phyloP scores from a whole-genome alignment of 805 yeast genomes.

The Candida sonorensis region DNA sequence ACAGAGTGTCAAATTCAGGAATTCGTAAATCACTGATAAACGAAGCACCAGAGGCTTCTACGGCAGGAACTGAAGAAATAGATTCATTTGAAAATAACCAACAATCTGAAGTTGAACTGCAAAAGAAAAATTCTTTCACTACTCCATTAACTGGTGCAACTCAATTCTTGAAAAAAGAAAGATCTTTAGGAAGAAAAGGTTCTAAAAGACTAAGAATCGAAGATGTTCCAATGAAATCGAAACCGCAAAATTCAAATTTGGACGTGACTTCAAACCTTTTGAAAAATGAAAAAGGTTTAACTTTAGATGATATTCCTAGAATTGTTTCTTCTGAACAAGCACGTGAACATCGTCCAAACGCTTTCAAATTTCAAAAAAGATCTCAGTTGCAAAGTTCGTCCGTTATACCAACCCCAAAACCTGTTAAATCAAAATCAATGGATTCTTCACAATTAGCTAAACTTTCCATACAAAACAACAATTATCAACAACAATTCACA shows the following conservation, averaged over 20 bases:
- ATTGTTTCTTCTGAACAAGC: slow-evolving; percentile 98
- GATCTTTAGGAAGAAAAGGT: slow-evolving; percentile 21
- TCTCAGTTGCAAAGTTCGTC: slow-evolving; percentile 25
- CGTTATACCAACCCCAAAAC: slow-evolving; percentile 30
- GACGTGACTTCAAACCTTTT: slow-evolving; percentile 65
- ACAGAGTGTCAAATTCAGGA: slow-evolving; percentile 46
- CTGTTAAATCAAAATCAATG: slow-evolving; percentile 16
- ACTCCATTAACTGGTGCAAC: slow-evolving; percentile 11
- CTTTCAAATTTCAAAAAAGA: slow-evolving; percentile 70
- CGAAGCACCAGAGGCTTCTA: slow-evolving; percentile 50
- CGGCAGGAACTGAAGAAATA: slow-evolving; percentile 26
- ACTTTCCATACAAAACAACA: no score
- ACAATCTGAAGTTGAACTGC: no score
- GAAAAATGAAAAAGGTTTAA: slow-evolving; percentile 75
- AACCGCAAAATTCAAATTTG: slow-evolving; percentile 27
- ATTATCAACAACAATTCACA: no score
- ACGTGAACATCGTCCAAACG: slow-evolving; percentile 85
- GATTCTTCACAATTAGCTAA: slow-evolving; percentile 7
- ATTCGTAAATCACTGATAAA: slow-evolving; percentile 62
- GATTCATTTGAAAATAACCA: background rate
- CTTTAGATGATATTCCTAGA: slow-evolving; percentile 93
- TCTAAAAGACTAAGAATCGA: slow-evolving; percentile 24
- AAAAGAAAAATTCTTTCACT: no score
- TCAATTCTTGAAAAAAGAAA: slow-evolving; percentile 15
- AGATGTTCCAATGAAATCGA: slow-evolving; percentile 22